Percentiles rank a stretch among this genome's conserved stretches.
phyloP scores from a whole-genome alignment of 1,284 basidiomycete genomes.

The Rhodotorula glutinis region DNA sequence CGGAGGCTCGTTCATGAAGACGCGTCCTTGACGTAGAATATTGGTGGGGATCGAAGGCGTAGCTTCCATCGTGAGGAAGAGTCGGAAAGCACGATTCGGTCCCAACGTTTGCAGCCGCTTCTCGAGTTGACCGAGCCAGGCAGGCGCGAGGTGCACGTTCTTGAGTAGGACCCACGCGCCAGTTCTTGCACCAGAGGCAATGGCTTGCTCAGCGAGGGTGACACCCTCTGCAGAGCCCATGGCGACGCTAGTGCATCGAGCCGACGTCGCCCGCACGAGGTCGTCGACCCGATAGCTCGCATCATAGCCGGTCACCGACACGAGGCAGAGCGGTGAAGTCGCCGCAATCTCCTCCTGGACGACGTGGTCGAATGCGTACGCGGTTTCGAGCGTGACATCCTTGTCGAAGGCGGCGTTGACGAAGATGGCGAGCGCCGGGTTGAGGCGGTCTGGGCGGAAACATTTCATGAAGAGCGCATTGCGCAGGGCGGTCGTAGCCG shows the following conservation, averaged over 20 bases:
- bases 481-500: constrained; percentile 68
- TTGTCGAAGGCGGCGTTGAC: constrained; percentile 69
- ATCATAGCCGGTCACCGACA: constrained; percentile 94
- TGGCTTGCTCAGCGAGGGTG: constrained; percentile 86
- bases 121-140: constrained; percentile 90
- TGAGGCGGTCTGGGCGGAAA: constrained; percentile 79
- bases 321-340: constrained; percentile 77
- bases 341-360: constrained; percentile 74
- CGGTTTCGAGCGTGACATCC: constrained; percentile 69
- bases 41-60: constrained; percentile 90
- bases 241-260: constrained; percentile 76
- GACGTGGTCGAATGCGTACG: constrained; percentile 70
- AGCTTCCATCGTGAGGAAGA: constrained; percentile 96
- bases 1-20: constrained; percentile 96
- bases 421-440: constrained; percentile 74
- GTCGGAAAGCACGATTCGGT: constrained; percentile 81
- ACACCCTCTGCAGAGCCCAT: constrained; percentile 99
- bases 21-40: constrained; percentile 86
- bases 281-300: constrained; percentile 92
- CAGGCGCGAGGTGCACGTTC: constrained; percentile 90
- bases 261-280: constrained; percentile 65
- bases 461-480: constrained; percentile 79
- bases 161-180: constrained; percentile 93
- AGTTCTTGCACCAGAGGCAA: constrained; percentile 80
- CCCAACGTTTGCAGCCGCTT: constrained; percentile 92